Percentiles rank a stretch among this genome's conserved stretches.
phyloP scores from a whole-genome alignment of 139 green algal genomes.

The Coccomyxa sp. region DNA sequence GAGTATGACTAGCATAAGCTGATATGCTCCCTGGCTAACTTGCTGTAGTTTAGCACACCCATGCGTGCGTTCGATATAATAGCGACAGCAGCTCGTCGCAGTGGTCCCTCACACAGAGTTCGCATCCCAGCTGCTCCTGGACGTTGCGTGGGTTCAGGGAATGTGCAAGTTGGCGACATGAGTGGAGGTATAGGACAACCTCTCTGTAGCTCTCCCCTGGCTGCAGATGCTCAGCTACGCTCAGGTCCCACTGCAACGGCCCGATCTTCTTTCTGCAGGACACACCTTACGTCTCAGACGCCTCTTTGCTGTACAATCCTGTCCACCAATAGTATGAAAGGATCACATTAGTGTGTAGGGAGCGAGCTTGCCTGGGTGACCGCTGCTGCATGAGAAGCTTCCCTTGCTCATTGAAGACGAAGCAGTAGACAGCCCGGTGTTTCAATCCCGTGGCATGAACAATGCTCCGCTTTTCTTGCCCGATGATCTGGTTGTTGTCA shows the following conservation, averaged over 20 bases:
- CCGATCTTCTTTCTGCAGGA: conserved; percentile 60
- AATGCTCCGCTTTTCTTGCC: conserved; percentile 8
- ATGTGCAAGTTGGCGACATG: neutral
- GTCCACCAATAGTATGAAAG: neutral
- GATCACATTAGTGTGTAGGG: neutral
- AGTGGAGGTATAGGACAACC: neutral
- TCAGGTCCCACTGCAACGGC: conserved; percentile 64
- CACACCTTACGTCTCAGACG: no score
- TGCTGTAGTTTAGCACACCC: no score
- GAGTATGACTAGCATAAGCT: no score
- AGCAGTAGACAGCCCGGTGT: conserved; percentile 58
- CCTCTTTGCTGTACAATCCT: no score
- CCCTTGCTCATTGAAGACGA: conserved; percentile 47
- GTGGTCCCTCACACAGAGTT: no score
- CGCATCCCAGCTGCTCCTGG: no score
- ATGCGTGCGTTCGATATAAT: no score
- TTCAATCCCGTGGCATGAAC: conserved; percentile 41
- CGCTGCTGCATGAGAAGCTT: conserved; percentile 56
- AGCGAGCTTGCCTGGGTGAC: neutral
- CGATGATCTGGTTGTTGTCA: conserved; percentile 24
- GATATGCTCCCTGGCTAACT: no score
- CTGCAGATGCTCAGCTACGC: conserved; percentile 61
- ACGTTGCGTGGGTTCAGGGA: no score
- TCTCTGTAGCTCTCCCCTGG: conserved; percentile 54
- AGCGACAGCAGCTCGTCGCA: no score